phyloP scores from a whole-genome alignment of 768 basidiomycete genomes.

The Xerocomus spinulosus region DNA sequence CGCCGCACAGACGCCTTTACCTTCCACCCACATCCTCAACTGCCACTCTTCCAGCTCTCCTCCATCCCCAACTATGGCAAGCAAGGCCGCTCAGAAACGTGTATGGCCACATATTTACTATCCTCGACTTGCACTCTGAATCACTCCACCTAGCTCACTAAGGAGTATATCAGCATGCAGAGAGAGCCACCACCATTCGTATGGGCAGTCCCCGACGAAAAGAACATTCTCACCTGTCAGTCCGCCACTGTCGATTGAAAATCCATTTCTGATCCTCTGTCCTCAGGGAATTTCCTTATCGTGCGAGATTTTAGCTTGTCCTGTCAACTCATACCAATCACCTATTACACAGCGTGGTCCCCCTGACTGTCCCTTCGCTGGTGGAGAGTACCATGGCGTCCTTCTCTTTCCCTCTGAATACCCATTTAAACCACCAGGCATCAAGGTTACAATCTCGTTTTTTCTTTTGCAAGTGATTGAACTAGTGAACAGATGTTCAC shows the following conservation, averaged over 20 bases:
- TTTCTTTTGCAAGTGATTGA: conserved; percentile 3
- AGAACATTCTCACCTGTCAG: conserved; percentile 94
- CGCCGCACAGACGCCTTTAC: conserved; percentile 22
- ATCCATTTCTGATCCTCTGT: conserved; percentile 7
- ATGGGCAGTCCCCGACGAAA: conserved; percentile 94
- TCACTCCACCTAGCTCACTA: conserved; percentile 51
- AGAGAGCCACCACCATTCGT: conserved; percentile 92
- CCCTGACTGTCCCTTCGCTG: conserved; percentile 84
- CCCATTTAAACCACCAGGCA: conserved; percentile 94
- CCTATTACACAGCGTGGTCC: conserved; percentile 69
- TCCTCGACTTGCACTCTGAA: neutral
- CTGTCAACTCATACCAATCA: conserved; percentile 6
- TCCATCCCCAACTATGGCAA: conserved; percentile 52
- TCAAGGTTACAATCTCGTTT: conserved; percentile 60
- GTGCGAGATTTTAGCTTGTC: conserved; percentile 41
- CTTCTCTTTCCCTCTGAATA: conserved; percentile 93
- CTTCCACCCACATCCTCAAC: conserved; percentile 22
- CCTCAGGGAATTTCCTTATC: conserved; percentile 89
- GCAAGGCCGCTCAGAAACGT: conserved; percentile 83
- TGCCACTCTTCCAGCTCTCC: neutral
- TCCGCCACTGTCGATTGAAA: conserved; percentile 14
- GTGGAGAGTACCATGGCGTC: conserved; percentile 92
- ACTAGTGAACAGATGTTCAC: conserved; percentile 75
- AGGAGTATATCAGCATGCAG: conserved; percentile 92
- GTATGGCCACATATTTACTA: conserved; percentile 37